Evolutionary conservation across 441 rosid genomes (phyloP).

Genomic region (Adansonia gregorii): DNA sequence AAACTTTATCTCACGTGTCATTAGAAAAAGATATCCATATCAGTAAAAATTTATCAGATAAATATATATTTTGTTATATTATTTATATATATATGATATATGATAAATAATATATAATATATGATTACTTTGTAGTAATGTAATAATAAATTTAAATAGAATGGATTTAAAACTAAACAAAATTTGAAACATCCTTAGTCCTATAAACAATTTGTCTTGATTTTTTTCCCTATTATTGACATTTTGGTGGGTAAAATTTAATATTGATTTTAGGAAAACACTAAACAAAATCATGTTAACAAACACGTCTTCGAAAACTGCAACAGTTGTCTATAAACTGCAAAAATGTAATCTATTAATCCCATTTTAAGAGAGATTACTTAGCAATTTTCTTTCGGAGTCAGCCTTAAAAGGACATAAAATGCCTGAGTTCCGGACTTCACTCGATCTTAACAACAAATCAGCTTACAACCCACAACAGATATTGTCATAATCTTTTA

Average conservation of each 20-base stretch:
- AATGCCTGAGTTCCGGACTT: constrained; percentile 13
- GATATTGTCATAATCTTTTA: neutral
- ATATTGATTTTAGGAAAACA: neutral
- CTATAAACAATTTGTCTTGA: neutral
- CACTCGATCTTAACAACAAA: constrained; percentile 24
- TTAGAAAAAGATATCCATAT: too few relatives aligned
- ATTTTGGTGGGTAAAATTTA: neutral
- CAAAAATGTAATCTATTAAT: neutral
- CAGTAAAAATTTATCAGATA: too few relatives aligned
- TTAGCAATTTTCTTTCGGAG: neutral
- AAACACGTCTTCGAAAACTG: neutral
- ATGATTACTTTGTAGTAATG: too few relatives aligned
- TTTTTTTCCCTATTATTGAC: neutral
- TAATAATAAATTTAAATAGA: too few relatives aligned
- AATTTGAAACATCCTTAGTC: neutral
- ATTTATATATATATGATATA: too few relatives aligned
- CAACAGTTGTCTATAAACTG: neutral
- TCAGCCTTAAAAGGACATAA: neutral
- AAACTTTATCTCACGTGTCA: too few relatives aligned
- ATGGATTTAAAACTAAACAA: too few relatives aligned
- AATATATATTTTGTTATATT: too few relatives aligned
- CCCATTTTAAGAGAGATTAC: constrained; percentile 22
- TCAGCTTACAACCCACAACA: neutral
- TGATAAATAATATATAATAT: too few relatives aligned
- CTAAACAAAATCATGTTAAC: neutral